Conservation (phyloP, 306 rosid species). For the Cucumis hystrix region DNA sequence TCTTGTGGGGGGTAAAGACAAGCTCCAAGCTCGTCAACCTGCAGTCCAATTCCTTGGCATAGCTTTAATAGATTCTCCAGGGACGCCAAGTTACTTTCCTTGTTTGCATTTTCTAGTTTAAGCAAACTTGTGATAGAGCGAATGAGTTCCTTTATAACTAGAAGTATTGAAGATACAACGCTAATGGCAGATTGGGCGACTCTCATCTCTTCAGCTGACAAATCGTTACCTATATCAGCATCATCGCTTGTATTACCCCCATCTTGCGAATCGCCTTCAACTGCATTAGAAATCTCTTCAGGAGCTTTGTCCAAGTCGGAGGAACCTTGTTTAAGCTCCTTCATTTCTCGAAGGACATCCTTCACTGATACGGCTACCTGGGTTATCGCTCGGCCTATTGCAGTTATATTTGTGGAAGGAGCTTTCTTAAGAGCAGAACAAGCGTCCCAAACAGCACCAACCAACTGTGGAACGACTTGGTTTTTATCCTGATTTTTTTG, state of each 20-base stretch:
- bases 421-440: slow-evolving; percentile 67
- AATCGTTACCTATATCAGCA: slow-evolving; percentile 68
- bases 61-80: slow-evolving; percentile 66
- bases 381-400: slow-evolving; percentile 74
- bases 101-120: slow-evolving; percentile 46
- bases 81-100: slow-evolving; percentile 33
- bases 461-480: slow-evolving; percentile 48
- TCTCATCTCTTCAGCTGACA: slow-evolving; percentile 80
- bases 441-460: slow-evolving; percentile 78
- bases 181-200: slow-evolving; percentile 41
- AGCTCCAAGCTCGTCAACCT: slow-evolving; percentile 87
- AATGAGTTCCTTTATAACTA: slow-evolving; percentile 55
- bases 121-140: slow-evolving; percentile 63
- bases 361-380: slow-evolving; percentile 74
- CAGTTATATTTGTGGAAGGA: slow-evolving; percentile 66
- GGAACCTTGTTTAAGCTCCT: slow-evolving; percentile 62
- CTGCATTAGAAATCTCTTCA: slow-evolving; percentile 12
- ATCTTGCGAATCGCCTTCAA: slow-evolving; percentile 17
- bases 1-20: slow-evolving; percentile 92
- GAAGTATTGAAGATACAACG: slow-evolving; percentile 48
- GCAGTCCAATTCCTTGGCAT: slow-evolving; percentile 46
- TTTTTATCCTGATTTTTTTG: slow-evolving; percentile 26
- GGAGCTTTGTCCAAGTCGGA: slow-evolving; percentile 24
- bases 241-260: slow-evolving; percentile 40
- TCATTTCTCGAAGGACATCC: slow-evolving; percentile 92